A percentile compares a stretch with the other conserved stretches of the same genome.
These are phyloP conservation scores for Trichocladium uniseriatum DNA, from an alignment of 495 filamentous ascomycete species.

Conservation along the genomic window DNA sequence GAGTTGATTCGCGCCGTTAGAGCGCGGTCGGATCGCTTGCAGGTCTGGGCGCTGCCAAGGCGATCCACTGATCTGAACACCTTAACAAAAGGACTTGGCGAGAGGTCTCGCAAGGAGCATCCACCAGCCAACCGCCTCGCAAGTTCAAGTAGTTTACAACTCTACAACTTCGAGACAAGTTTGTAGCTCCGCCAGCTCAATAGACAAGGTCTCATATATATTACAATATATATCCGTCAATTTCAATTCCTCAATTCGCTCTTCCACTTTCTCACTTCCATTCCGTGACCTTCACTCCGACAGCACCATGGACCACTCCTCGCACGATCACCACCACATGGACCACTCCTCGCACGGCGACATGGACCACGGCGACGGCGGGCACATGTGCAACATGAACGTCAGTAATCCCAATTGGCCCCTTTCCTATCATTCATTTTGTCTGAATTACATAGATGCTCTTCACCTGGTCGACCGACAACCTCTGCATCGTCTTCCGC, in stretches of 20 bases:
- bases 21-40: too few relatives aligned
- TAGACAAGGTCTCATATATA: too few relatives aligned
- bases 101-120: too few relatives aligned
- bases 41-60: too few relatives aligned
- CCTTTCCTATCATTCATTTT: slow-evolving; percentile 1
- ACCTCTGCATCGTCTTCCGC: slow-evolving; percentile 92
- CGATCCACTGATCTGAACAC: too few relatives aligned
- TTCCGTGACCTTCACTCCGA: background rate
- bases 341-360: slow-evolving; percentile 44
- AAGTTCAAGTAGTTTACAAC: too few relatives aligned
- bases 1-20: too few relatives aligned
- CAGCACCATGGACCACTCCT: slow-evolving; percentile 36
- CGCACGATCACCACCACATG: slow-evolving; percentile 30
- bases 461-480: slow-evolving; percentile 85
- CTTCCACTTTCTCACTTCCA: background rate
- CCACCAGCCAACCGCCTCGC: too few relatives aligned
- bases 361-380: slow-evolving; percentile 36
- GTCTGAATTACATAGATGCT: slow-evolving; percentile 58
- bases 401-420: slow-evolving; percentile 34
- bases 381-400: slow-evolving; percentile 67
- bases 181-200: too few relatives aligned
- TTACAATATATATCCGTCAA: too few relatives aligned
- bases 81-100: too few relatives aligned
- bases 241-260: background rate
- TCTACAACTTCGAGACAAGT: too few relatives aligned